Percentiles rank a stretch among this genome's conserved stretches.
phyloP scores from a whole-genome alignment of 176 grass and related monocot genomes.

The Triticum urartu region DNA sequence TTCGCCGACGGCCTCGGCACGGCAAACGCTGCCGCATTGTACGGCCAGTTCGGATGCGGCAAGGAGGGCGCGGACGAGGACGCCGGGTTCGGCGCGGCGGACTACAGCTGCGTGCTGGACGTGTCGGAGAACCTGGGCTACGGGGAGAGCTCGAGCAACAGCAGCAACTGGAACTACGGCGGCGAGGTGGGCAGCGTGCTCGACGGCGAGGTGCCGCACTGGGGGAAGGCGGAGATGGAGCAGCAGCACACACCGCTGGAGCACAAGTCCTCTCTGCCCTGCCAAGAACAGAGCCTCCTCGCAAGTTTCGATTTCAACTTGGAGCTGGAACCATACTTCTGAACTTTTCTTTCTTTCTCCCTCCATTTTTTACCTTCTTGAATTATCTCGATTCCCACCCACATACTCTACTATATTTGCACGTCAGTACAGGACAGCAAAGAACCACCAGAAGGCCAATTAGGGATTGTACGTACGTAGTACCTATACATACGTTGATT shows the following conservation, averaged over 20 bases:
- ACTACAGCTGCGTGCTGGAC: slow-evolving; percentile 71
- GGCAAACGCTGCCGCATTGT: slow-evolving; percentile 19
- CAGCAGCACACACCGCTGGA: slow-evolving; percentile 37
- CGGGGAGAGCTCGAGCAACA: slow-evolving; percentile 76
- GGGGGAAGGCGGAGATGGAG: slow-evolving; percentile 30
- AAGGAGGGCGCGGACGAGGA: neutral
- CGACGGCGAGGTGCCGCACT: slow-evolving; percentile 55
- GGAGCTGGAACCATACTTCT: slow-evolving; percentile 55
- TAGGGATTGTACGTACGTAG: slow-evolving; percentile 29
- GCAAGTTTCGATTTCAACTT: slow-evolving; percentile 61
- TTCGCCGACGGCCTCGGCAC: slow-evolving; percentile 25
- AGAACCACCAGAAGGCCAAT: neutral
- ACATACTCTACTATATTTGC: neutral
- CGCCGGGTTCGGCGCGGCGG: slow-evolving; percentile 35
- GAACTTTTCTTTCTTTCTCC: neutral
- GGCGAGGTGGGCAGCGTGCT: slow-evolving; percentile 47
- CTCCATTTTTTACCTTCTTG: neutral
- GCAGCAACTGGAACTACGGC: slow-evolving; percentile 67
- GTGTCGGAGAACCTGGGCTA: slow-evolving; percentile 70
- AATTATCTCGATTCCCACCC: neutral
- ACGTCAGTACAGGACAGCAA: neutral
- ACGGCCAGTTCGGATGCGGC: neutral
- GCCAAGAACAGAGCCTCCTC: slow-evolving; percentile 56
- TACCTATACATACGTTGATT: neutral
- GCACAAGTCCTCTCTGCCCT: slow-evolving; percentile 48